Evolutionary conservation across 257 asterid genomes (phyloP).

Genomic region (Nicotiana knightiana): DNA sequence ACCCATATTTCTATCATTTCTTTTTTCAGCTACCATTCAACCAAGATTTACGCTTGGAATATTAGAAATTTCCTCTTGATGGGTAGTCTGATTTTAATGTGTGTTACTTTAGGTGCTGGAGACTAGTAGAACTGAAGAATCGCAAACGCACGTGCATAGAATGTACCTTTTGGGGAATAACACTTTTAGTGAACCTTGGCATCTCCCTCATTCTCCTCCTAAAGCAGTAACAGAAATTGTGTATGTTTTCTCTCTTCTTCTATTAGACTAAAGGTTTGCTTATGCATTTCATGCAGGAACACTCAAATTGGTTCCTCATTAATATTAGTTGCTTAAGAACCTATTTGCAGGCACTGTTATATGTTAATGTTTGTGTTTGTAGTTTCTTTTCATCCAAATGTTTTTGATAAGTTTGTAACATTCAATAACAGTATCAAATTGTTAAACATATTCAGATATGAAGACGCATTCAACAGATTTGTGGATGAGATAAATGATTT

Average conservation of each 20-base stretch:
- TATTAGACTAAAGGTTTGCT: neutral
- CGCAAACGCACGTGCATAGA: constrained; percentile 78
- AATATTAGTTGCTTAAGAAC: neutral
- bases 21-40: neutral
- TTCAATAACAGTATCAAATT: neutral
- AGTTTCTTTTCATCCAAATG: constrained; percentile 5
- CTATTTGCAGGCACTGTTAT: neutral
- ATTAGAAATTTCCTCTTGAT: constrained; percentile 1
- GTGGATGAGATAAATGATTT: constrained; percentile 74
- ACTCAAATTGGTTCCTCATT: neutral
- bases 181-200: constrained; percentile 87
- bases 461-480: constrained; percentile 83
- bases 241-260: constrained; percentile 37
- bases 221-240: constrained; percentile 77
- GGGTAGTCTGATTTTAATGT: neutral
- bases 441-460: constrained; percentile 48
- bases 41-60: constrained; percentile 2
- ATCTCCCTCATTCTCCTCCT: constrained; percentile 84
- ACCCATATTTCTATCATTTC: constrained; percentile 11
- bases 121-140: constrained; percentile 78
- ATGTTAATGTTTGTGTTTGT: neutral
- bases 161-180: constrained; percentile 80
- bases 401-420: neutral
- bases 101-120: constrained; percentile 59
- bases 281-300: neutral